Conservation (phyloP, 768 basidiomycete species). For the Mycena albidolilacea region DNA sequence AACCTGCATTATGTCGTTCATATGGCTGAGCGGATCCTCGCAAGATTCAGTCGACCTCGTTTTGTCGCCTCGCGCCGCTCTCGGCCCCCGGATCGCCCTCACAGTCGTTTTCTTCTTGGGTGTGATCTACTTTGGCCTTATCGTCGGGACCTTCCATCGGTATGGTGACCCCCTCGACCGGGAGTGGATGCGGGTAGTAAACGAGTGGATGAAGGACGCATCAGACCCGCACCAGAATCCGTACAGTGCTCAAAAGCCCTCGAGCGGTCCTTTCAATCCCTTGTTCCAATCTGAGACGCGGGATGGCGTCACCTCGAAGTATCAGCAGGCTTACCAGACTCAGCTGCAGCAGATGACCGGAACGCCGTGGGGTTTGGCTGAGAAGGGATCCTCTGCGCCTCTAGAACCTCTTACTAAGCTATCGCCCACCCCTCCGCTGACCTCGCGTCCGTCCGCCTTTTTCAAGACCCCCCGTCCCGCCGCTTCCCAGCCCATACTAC, state of each 20-base stretch:
- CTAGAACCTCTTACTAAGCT: not conserved
- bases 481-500: not conserved
- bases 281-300: too few species aligned
- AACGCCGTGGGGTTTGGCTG: too few species aligned
- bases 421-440: not conserved
- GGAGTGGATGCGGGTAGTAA: not conserved
- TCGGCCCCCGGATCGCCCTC: constrained; percentile 58
- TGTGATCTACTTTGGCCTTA: constrained; percentile 65
- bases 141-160: constrained; percentile 63
- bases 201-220: constrained; percentile 38
- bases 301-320: not conserved
- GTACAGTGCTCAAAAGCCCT: too few species aligned
- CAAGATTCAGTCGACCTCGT: constrained; percentile 65
- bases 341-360: not conserved
- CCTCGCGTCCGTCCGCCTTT: constrained; percentile 28
- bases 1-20: constrained; percentile 68
- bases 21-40: constrained; percentile 67
- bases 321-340: not conserved
- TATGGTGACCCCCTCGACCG: constrained; percentile 56
- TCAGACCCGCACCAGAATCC: not conserved
- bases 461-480: not conserved
- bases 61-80: constrained; percentile 51
- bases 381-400: too few species aligned
- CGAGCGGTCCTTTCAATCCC: too few species aligned
- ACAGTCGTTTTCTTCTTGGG: constrained; percentile 68